Conservation (phyloP, 768 basidiomycete genomes). For the Leccinum boreale region DNA sequence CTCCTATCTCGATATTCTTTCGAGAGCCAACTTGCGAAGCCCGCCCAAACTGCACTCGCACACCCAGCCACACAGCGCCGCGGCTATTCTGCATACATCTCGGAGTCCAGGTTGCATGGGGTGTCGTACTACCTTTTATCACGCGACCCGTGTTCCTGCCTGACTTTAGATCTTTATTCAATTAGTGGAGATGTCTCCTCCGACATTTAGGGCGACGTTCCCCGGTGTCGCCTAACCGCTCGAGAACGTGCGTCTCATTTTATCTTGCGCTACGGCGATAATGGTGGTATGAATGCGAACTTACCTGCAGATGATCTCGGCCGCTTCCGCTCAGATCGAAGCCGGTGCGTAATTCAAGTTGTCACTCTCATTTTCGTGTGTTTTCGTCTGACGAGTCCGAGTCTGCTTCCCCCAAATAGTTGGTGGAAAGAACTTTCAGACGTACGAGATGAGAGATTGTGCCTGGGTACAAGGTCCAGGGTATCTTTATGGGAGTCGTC, state of each 20-base stretch:
- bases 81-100: conserved; percentile 75
- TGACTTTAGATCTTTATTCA: conserved; percentile 61
- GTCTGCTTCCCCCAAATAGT: conserved; percentile 31
- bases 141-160: background rate
- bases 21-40: background rate
- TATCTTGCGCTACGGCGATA: background rate
- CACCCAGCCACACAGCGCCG: background rate
- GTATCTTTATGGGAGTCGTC: conserved; percentile 83
- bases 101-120: conserved; percentile 90
- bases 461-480: conserved; percentile 74
- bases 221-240: conserved; percentile 83
- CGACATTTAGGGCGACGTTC: conserved; percentile 87
- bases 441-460: conserved; percentile 44
- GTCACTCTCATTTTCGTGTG: background rate
- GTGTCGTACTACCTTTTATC: conserved; percentile 47
- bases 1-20: no score
- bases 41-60: background rate
- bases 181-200: conserved; percentile 80
- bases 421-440: conserved; percentile 58
- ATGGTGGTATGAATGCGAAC: background rate
- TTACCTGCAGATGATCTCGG: conserved; percentile 51
- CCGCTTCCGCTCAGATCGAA: conserved; percentile 79
- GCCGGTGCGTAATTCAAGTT: conserved; percentile 42
- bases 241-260: conserved; percentile 50
- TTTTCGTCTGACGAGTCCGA: background rate